phyloP scores from a whole-genome alignment of 1,284 basidiomycete genomes.

The Sporisorium iseilematis-ciliati region DNA sequence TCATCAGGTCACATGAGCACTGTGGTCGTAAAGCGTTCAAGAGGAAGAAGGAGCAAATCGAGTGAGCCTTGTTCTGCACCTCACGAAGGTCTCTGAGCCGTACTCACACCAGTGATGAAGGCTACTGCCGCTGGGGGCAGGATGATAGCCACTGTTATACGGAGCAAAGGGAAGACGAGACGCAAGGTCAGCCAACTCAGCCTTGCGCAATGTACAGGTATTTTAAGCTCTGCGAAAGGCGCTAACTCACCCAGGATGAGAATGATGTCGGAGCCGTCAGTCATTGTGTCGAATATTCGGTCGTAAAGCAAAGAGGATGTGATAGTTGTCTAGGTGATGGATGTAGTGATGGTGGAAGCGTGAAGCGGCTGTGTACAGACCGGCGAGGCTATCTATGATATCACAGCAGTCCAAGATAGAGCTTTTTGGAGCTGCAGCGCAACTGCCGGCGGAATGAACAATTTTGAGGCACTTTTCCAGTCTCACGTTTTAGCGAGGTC shows the following conservation, averaged over 20 bases:
- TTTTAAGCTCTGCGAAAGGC: neutral
- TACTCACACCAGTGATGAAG: conserved; percentile 76
- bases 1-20: conserved; percentile 76
- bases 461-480: conserved; percentile 6
- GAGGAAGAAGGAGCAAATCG: neutral
- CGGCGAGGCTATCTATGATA: neutral
- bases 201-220: neutral
- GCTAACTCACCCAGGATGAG: conserved; percentile 51
- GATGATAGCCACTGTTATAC: conserved; percentile 75
- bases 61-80: neutral
- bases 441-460: neutral
- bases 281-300: conserved; percentile 18
- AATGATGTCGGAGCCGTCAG: conserved; percentile 43
- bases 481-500: neutral
- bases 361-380: neutral
- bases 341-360: neutral
- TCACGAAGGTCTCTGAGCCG: neutral
- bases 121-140: conserved; percentile 75
- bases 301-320: neutral
- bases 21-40: neutral
- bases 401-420: conserved; percentile 1
- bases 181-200: neutral
- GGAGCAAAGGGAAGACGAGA: neutral
- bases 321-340: too few species aligned
- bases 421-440: conserved; percentile 5